Evolutionary conservation across 2,329 filamentous ascomycete genomes (phyloP).

Genomic region (Colletotrichum sp.): DNA sequence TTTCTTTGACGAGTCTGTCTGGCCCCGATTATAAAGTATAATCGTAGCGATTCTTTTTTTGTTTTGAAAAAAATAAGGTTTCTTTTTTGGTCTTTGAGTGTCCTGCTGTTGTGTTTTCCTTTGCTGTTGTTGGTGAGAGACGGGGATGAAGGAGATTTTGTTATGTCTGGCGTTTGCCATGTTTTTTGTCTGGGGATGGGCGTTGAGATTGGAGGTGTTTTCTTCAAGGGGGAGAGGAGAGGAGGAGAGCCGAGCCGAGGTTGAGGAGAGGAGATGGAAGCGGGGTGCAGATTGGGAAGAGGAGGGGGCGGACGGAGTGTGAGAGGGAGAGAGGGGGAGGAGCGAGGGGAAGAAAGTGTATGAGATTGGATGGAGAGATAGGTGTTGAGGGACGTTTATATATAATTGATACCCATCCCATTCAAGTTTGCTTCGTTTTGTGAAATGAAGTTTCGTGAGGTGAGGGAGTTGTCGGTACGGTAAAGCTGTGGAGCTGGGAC

Average conservation of each 20-base stretch:
- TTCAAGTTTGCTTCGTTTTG: conserved; percentile 43
- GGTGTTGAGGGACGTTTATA: not conserved
- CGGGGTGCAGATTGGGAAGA: not conserved
- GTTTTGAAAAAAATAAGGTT: not conserved
- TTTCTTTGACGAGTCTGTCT: not conserved
- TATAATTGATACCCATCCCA: conserved; percentile 17
- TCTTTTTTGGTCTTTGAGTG: not conserved
- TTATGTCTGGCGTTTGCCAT: not conserved
- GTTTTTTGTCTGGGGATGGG: not conserved
- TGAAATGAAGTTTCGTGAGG: too few relatives aligned
- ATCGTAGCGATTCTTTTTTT: conserved; percentile 8
- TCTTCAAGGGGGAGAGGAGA: not conserved
- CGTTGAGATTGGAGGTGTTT: not conserved
- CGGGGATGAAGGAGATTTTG: not conserved
- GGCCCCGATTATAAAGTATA: conserved; percentile 14
- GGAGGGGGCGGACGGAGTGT: not conserved
- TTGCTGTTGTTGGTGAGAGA: not conserved
- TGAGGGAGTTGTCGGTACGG: too few relatives aligned
- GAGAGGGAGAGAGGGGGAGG: not conserved
- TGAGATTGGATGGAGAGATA: not conserved
- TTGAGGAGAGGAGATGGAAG: not conserved
- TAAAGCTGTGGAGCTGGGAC: too few relatives aligned
- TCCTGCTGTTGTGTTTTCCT: not conserved
- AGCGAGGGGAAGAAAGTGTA: not conserved
- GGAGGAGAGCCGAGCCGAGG: not conserved